Conservation (phyloP, 257 asterid genomes). For the Solanum chiquidenum region DNA sequence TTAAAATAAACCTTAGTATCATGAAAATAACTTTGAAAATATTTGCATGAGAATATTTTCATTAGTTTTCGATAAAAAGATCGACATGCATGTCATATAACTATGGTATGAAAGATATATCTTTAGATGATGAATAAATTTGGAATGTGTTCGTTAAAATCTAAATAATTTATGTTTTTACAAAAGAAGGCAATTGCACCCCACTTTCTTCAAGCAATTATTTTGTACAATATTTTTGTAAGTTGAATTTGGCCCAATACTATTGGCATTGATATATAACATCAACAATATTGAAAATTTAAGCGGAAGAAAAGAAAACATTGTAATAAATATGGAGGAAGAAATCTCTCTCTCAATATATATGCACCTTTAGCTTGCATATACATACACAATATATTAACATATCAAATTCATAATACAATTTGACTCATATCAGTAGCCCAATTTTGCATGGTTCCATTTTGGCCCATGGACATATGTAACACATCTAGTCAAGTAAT, state of each 20-base stretch:
- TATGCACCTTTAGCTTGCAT: background rate
- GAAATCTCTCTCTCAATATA: background rate
- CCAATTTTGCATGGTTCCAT: background rate
- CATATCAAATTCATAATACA: background rate
- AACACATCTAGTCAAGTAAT: background rate
- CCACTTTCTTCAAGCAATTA: background rate
- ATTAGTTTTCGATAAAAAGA: background rate
- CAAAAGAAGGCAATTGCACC: background rate
- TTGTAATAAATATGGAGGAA: background rate
- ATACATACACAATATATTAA: too few species aligned
- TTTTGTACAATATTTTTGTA: too few species aligned
- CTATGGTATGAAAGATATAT: background rate
- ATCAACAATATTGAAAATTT: background rate
- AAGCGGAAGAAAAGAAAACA: too few species aligned
- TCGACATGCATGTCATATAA: background rate
- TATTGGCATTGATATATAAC: background rate
- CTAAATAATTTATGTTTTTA: too few species aligned
- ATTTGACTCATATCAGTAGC: background rate
- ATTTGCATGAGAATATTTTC: background rate
- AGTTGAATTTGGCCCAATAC: background rate
- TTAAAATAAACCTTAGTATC: background rate
- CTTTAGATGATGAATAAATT: background rate
- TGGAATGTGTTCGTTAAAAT: too few species aligned
- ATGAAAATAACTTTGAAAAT: background rate
- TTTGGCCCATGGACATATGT: background rate